Base-by-base conservation (phyloP, 2,329 filamentous ascomycete genomes). In the Stagonosporopsis rhizophila region DNA sequence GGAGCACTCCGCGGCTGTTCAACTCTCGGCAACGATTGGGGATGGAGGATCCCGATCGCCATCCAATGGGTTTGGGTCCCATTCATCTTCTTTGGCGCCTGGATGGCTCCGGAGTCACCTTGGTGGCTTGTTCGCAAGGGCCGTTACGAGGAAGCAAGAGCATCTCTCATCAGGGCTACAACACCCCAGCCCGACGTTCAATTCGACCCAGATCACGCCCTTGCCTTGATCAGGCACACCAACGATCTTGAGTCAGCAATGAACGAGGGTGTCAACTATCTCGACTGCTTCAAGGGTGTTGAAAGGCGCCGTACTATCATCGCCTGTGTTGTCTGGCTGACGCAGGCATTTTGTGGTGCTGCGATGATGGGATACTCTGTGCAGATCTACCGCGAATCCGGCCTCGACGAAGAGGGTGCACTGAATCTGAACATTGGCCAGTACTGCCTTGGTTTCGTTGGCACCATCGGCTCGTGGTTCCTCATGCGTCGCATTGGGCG, bases 51-150 rank as follows among this genome's bases (percentile, higher is more conserved):
- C 15, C 69, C 69, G 1, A 89, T 88, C 64, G 86, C 82, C 0
- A 76, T 91, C 25, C 88, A 91, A 75, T 91, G 89, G 88, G 86
- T 90, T 75, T 90, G 87, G 87, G 52, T 58, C 84, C 87, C 0
- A 62, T 52, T 59, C 34, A 62, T 62, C 25, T 52, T 62, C 23
- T 35, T 53, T 4, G 59, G 59, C 3, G 48, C 56, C 2, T 62
- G 79, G 19, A 25, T 81, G 39, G 74, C 83, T 27, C 83, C 82
- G 0, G 82, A 85, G 61, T 82, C 78, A 15, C 82, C 82, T 0
- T 76, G 80, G 1, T 83, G 78, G 56, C 71, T 83, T 0, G 65
- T 84, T 1, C 78, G 80, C 3, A 78, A 77, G 46, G 75, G 72
- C 2, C 70, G 73, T 8, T 65, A 75, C 7, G 70, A 70, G 1